These are phyloP conservation scores for Penicillium pancosmium DNA, from an alignment of 495 filamentous ascomycete genomes.

Conservation along the genomic window DNA sequence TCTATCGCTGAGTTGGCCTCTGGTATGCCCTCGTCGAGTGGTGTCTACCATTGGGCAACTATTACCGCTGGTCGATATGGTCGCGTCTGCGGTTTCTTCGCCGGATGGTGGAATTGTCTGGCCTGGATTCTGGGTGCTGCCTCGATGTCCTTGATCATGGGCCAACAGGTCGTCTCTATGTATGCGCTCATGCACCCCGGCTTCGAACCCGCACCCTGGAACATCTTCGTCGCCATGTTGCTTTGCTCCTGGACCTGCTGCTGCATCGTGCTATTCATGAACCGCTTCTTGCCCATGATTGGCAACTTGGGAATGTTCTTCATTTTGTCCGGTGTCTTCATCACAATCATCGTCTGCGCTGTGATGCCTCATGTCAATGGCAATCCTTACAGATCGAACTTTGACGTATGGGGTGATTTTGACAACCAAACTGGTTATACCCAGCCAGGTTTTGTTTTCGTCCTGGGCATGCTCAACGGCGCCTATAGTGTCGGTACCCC, in stretches of 20 bases:
- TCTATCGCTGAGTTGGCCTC: constrained; percentile 76
- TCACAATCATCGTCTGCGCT: constrained; percentile 74
- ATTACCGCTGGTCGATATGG: constrained; percentile 74
- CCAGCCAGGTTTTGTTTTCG: constrained; percentile 73
- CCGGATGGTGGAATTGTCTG: constrained; percentile 78
- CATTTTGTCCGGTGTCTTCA: constrained; percentile 65
- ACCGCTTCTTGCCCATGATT: constrained; percentile 66
- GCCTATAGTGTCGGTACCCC: constrained; percentile 85
- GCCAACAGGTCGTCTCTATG: constrained; percentile 68
- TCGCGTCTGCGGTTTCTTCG: constrained; percentile 71
- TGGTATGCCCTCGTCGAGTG: constrained; percentile 76
- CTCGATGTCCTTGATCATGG: constrained; percentile 67
- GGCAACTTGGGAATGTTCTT: constrained; percentile 70
- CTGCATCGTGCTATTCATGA: constrained; percentile 67
- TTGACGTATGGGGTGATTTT: constrained; percentile 66
- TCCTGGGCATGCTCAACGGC: constrained; percentile 82
- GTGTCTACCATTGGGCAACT: constrained; percentile 84
- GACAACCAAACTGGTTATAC: constrained; percentile 70
- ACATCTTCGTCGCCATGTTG: constrained; percentile 72
- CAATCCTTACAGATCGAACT: constrained; percentile 52
- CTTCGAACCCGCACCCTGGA: constrained; percentile 67
- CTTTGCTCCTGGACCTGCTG: constrained; percentile 69
- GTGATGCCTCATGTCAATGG: constrained; percentile 65
- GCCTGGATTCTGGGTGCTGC: constrained; percentile 71
- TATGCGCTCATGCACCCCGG: constrained; percentile 71